phyloP scores from a whole-genome alignment of 1,139 yeast species.

The Taiozyma sp. region DNA sequence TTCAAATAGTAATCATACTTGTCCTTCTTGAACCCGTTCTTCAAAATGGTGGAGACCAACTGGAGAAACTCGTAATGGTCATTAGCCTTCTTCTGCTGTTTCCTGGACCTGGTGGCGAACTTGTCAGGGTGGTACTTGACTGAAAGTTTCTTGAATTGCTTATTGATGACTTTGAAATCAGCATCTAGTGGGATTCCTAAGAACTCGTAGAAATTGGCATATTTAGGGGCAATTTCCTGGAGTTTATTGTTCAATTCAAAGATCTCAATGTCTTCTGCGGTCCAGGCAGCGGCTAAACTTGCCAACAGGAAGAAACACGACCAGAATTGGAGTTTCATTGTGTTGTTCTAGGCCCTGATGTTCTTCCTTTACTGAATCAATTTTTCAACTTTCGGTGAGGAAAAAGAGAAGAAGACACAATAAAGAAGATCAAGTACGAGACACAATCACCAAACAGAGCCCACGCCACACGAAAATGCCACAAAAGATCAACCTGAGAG shows the following conservation, averaged over 20 bases:
- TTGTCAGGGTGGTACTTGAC: slow-evolving; percentile 84
- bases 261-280: slow-evolving; percentile 71
- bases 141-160: slow-evolving; percentile 70
- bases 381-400: not conserved
- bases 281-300: slow-evolving; percentile 32
- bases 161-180: slow-evolving; percentile 53
- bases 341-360: not conserved
- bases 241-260: slow-evolving; percentile 69
- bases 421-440: too few relatives aligned
- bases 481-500: slow-evolving; percentile 15
- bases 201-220: slow-evolving; percentile 66
- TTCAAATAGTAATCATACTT: slow-evolving; percentile 80
- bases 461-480: slow-evolving; percentile 6
- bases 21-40: slow-evolving; percentile 40
- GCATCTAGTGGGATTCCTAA: slow-evolving; percentile 47
- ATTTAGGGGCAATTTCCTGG: slow-evolving; percentile 55
- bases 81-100: slow-evolving; percentile 29
- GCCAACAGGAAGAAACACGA: slow-evolving; percentile 11
- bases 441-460: not conserved
- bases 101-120: slow-evolving; percentile 26
- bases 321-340: slow-evolving; percentile 4
- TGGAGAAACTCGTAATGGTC: slow-evolving; percentile 19
- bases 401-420: not conserved
- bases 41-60: slow-evolving; percentile 16
- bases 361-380: too few relatives aligned